A percentile compares a stretch with the other conserved stretches of the same genome.
Evolutionary conservation across 495 filamentous ascomycete genomes (phyloP).

Genomic region (Penicillium verhagenii): DNA sequence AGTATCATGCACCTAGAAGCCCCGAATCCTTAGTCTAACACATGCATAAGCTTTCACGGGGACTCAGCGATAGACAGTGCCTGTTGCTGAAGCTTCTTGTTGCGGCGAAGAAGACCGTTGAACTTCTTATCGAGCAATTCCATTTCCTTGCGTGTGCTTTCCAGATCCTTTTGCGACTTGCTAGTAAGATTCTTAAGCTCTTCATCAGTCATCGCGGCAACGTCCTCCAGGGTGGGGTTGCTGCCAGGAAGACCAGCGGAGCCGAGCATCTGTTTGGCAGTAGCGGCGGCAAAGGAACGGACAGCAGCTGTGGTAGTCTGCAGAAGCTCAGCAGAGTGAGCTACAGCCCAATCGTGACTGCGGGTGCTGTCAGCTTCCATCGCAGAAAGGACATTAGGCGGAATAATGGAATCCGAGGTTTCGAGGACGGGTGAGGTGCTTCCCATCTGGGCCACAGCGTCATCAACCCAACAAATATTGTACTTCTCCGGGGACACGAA

Average conservation of each 20-base stretch:
- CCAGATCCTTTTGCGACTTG: constrained; percentile 43
- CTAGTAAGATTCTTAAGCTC: constrained; percentile 38
- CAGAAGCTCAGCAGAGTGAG: constrained; percentile 43
- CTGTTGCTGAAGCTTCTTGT: constrained; percentile 48
- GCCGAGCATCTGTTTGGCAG: constrained; percentile 44
- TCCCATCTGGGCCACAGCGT: constrained; percentile 23
- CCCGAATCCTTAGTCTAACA: no score
- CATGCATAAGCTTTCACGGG: background rate
- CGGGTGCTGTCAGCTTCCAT: constrained; percentile 46
- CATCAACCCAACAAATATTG: constrained; percentile 44
- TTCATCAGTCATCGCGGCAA: constrained; percentile 42
- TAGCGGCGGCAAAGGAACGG: constrained; percentile 42
- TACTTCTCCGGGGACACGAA: constrained; percentile 45
- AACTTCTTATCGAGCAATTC: constrained; percentile 48
- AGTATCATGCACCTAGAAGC: no score
- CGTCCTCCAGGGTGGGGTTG: constrained; percentile 39
- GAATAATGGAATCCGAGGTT: constrained; percentile 23
- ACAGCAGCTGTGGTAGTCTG: constrained; percentile 44
- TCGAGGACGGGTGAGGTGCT: constrained; percentile 27
- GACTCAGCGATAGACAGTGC: constrained; percentile 24
- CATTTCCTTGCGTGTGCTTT: constrained; percentile 42
- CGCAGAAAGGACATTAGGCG: constrained; percentile 43
- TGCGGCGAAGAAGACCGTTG: constrained; percentile 46
- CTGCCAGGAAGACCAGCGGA: constrained; percentile 32
- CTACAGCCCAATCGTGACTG: constrained; percentile 45